A percentile compares a stretch with the other conserved stretches of the same genome.
phyloP scores from a whole-genome alignment of 2,329 filamentous ascomycete genomes.

The Fusarium siculi region DNA sequence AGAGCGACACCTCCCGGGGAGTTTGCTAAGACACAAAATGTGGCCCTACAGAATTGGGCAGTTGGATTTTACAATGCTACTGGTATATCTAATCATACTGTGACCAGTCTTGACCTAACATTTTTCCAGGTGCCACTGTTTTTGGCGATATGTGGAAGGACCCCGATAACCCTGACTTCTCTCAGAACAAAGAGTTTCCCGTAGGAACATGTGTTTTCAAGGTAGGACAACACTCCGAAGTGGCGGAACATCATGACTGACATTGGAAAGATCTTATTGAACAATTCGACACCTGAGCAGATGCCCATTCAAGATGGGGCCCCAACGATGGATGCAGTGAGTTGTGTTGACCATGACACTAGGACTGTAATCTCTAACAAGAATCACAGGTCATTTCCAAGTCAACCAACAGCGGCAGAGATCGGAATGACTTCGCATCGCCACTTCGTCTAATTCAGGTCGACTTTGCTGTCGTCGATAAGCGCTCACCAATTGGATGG shows the following conservation, averaged over 20 bases:
- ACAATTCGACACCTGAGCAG: not conserved
- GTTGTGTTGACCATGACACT: not conserved
- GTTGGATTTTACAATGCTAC: not conserved
- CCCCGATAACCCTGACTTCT: not conserved
- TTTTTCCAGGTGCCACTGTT: not conserved
- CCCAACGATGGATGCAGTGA: not conserved
- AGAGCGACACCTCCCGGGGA: not conserved
- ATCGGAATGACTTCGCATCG: not conserved
- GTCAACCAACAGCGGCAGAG: no score
- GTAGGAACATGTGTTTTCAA: not conserved
- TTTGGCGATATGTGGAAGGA: slow-evolving; percentile 7
- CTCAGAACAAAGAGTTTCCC: not conserved
- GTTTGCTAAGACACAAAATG: not conserved
- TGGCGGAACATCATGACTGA: accelerated
- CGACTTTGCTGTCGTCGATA: not conserved
- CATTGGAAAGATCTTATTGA: not conserved
- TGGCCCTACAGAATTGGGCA: not conserved
- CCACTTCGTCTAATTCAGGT: not conserved
- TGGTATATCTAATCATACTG: not conserved
- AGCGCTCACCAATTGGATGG: not conserved
- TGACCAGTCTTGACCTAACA: not conserved
- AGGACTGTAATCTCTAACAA: no score
- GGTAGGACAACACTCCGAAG: accelerated
- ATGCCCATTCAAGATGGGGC: not conserved
- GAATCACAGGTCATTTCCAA: not conserved